A percentile compares a stretch with the other conserved stretches of the same genome.
Evolutionary conservation across 768 basidiomycete genomes (phyloP).

Genomic region (Calocybe gangraenosa): DNA sequence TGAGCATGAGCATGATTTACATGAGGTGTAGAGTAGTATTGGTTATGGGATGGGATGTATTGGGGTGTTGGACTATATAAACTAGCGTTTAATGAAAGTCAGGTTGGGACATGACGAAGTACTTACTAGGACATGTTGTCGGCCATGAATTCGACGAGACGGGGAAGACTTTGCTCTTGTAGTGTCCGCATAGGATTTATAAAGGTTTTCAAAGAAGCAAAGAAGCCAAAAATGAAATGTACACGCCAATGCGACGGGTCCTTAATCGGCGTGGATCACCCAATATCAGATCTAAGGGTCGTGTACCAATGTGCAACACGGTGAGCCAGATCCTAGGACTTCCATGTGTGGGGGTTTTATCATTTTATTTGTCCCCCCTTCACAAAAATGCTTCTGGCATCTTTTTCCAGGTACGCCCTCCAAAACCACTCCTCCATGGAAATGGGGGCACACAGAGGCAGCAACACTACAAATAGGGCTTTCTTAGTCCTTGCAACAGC

Average conservation of each 20-base stretch:
- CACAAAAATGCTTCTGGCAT: constrained; percentile 26
- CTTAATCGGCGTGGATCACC: constrained; percentile 51
- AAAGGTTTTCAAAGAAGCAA: constrained; percentile 35
- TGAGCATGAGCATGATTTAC: constrained; percentile 43
- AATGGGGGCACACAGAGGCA: constrained; percentile 12
- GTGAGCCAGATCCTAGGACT: constrained; percentile 40
- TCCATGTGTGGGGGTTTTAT: constrained; percentile 36
- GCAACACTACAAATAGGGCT: too few relatives aligned
- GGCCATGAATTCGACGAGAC: constrained; percentile 42
- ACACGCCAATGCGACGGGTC: constrained; percentile 36
- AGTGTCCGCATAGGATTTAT: constrained; percentile 49
- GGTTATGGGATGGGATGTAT: constrained; percentile 36
- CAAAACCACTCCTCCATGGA: constrained; percentile 25
- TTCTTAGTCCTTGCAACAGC: too few relatives aligned
- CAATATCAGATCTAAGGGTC: constrained; percentile 75
- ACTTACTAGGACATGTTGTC: constrained; percentile 56
- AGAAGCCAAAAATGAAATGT: constrained; percentile 36
- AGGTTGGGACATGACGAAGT: too few relatives aligned
- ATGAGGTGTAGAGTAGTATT: constrained; percentile 36
- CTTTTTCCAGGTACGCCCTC: constrained; percentile 36
- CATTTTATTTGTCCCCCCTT: constrained; percentile 34
- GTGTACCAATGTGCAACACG: constrained; percentile 39
- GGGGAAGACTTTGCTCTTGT: constrained; percentile 31
- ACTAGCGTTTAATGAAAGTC: too few relatives aligned
- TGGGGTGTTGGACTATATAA: constrained; percentile 29